Percentiles rank a stretch among this genome's conserved stretches.
phyloP scores from a whole-genome alignment of 2,329 filamentous ascomycete species.

The Nothophoma quercina region DNA sequence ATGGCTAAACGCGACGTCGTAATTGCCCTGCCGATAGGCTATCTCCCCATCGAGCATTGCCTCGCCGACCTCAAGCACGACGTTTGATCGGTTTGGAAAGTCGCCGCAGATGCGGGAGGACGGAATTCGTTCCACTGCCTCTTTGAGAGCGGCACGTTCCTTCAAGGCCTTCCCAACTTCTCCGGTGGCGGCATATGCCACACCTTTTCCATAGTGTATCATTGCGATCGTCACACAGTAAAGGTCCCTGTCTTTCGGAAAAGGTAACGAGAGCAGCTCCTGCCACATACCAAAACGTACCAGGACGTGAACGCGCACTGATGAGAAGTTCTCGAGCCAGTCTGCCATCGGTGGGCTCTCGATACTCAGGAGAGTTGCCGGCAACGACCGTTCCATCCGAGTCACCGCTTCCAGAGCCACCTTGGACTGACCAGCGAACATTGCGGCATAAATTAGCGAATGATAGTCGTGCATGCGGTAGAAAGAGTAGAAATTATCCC shows the following conservation, averaged over 20 bases:
- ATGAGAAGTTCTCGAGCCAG: slow-evolving; percentile 76
- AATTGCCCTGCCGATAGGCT: slow-evolving; percentile 70
- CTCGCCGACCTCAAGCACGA: slow-evolving; percentile 66
- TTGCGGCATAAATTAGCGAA: slow-evolving; percentile 77
- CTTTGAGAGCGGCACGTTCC: slow-evolving; percentile 60
- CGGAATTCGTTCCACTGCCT: slow-evolving; percentile 62
- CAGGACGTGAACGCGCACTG: slow-evolving; percentile 72
- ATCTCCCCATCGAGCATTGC: slow-evolving; percentile 78
- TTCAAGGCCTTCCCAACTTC: slow-evolving; percentile 62
- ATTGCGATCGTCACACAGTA: slow-evolving; percentile 76
- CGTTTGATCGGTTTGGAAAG: slow-evolving; percentile 71
- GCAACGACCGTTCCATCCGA: slow-evolving; percentile 67
- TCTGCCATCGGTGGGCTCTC: slow-evolving; percentile 78
- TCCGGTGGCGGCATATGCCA: slow-evolving; percentile 69
- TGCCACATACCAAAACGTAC: slow-evolving; percentile 78
- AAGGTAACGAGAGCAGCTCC: slow-evolving; percentile 64
- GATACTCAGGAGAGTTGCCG: slow-evolving; percentile 69
- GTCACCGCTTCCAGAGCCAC: slow-evolving; percentile 68
- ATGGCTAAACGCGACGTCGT: slow-evolving; percentile 65
- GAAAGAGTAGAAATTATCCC: slow-evolving; percentile 76
- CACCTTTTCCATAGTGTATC: slow-evolving; percentile 70
- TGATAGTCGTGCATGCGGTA: slow-evolving; percentile 80
- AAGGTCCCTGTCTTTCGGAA: slow-evolving; percentile 66
- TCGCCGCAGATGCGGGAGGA: slow-evolving; percentile 64
- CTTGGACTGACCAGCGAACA: slow-evolving; percentile 73